Evolutionary conservation across 2,329 filamentous ascomycete species (phyloP).

Genomic region (Coniella vitis): DNA sequence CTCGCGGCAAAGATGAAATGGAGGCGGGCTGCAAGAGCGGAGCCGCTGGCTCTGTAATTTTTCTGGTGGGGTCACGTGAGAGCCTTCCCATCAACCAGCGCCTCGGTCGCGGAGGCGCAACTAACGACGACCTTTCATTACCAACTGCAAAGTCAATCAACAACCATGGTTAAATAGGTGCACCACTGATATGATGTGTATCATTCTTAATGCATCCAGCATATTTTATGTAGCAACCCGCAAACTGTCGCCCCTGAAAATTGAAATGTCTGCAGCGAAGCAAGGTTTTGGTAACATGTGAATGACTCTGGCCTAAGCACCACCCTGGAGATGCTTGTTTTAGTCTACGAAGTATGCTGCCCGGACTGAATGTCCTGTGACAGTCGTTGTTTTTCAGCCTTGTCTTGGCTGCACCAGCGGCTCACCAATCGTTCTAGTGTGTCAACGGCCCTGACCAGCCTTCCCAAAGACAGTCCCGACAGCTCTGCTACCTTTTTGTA

Average conservation of each 20-base stretch:
- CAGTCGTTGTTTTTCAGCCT: slow-evolving; percentile 6
- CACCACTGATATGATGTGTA: too few species aligned
- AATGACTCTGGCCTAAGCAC: background rate
- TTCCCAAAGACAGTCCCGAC: slow-evolving; percentile 28
- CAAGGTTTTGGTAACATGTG: background rate
- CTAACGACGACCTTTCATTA: too few species aligned
- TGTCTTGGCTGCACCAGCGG: slow-evolving; percentile 26
- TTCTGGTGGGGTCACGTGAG: slow-evolving; percentile 5
- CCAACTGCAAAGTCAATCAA: background rate
- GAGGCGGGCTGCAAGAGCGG: background rate
- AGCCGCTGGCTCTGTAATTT: slow-evolving; percentile 1
- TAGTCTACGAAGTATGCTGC: background rate
- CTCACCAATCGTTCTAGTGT: slow-evolving; percentile 31
- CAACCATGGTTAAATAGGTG: too few species aligned
- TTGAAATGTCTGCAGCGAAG: too few species aligned
- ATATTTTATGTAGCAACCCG: too few species aligned
- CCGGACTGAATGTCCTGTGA: slow-evolving; percentile 4
- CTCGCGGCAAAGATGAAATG: slow-evolving; percentile 2
- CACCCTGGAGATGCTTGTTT: background rate
- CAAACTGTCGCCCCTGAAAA: too few species aligned
- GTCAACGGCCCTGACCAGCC: slow-evolving; percentile 29
- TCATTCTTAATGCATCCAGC: too few species aligned
- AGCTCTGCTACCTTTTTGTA: slow-evolving; percentile 35
- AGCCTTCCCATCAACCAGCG: background rate
- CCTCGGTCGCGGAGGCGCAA: background rate